These are phyloP conservation scores for Trametes versicolor DNA, from an alignment of 1,284 basidiomycete species.

Conservation along the genomic window DNA sequence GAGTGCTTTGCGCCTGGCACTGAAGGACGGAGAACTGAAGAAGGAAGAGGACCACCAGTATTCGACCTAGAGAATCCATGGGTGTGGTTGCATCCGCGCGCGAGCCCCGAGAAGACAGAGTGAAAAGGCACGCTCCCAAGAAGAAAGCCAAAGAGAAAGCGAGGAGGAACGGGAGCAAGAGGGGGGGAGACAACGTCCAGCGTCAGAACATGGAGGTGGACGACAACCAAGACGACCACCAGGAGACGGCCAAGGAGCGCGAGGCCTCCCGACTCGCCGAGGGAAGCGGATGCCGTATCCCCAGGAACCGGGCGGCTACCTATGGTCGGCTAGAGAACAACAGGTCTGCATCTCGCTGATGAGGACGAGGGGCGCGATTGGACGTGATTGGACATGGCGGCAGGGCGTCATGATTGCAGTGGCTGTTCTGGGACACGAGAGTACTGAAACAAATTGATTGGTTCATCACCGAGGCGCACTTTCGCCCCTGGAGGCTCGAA, in stretches of 20 bases:
- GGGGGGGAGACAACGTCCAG: conserved; percentile 34
- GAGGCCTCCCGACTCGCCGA: conserved; percentile 8
- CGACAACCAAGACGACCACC: conserved; percentile 29
- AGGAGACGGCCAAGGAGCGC: conserved; percentile 17
- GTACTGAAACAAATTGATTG: conserved; percentile 9
- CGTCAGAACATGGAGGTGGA: conserved; percentile 39
- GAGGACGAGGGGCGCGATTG: conserved; percentile 19
- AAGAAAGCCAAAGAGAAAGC: conserved; percentile 16
- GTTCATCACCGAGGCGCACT: conserved; percentile 5
- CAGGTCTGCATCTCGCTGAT: conserved; percentile 27
- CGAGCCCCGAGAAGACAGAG: conserved; percentile 19
- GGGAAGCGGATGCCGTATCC: conserved; percentile 21
- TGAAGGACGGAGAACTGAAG: conserved; percentile 22
- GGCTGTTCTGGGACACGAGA: conserved; percentile 17
- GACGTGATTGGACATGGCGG: conserved; percentile 27
- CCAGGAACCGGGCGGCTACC: conserved; percentile 30
- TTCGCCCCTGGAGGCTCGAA: neutral
- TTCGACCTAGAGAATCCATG: conserved; percentile 36
- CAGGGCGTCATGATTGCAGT: conserved; percentile 20
- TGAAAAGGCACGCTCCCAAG: conserved; percentile 5
- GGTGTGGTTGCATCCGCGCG: conserved; percentile 6
- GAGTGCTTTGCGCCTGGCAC: conserved; percentile 28
- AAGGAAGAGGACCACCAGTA: conserved; percentile 25
- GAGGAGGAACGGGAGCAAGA: neutral
- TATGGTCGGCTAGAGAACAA: conserved; percentile 20